A percentile compares a stretch with the other conserved stretches of the same genome.
phyloP scores from a whole-genome alignment of 1,139 yeast genomes.

The Lizanozyma gosingica region DNA sequence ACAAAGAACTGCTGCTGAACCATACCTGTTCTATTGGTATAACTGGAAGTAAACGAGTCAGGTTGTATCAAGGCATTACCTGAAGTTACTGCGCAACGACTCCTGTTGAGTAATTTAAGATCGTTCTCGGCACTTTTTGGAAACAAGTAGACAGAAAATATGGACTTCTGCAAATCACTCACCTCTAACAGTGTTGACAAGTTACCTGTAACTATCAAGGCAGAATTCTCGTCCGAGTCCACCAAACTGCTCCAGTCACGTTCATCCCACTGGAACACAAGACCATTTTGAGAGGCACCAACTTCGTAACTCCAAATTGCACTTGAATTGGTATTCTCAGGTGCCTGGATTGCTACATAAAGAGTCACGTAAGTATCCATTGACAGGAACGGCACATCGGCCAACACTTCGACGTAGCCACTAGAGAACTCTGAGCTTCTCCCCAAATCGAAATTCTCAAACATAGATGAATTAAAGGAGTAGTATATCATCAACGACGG shows the following conservation, averaged over 20 bases:
- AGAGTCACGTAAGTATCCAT: conserved; percentile 12
- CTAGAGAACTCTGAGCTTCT: conserved; percentile 14
- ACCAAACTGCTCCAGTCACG: conserved; percentile 51
- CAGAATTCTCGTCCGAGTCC: conserved; percentile 68
- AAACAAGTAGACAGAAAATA: conserved; percentile 16
- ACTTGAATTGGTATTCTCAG: conserved; percentile 27
- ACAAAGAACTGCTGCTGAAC: conserved; percentile 55
- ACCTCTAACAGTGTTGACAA: conserved; percentile 21
- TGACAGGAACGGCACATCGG: conserved; percentile 22
- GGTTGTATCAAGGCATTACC: conserved; percentile 31
- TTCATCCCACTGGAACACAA: conserved; percentile 65
- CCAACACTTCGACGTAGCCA: conserved; percentile 52
- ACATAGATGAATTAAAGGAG: conserved; percentile 38
- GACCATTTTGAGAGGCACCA: conserved; percentile 58
- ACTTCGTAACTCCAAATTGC: conserved; percentile 54
- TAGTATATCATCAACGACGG: conserved; percentile 41
- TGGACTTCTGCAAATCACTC: conserved; percentile 6
- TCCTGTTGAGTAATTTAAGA: conserved; percentile 38
- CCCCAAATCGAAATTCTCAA: conserved; percentile 16
- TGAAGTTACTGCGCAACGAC: conserved; percentile 65
- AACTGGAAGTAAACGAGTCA: conserved; percentile 22
- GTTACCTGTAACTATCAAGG: conserved; percentile 59
- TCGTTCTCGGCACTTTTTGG: conserved; percentile 22
- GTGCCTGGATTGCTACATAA: conserved; percentile 42
- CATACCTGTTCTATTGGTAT: conserved; percentile 41